phyloP scores from a whole-genome alignment of 495 filamentous ascomycete species.

The Tuber magnatum region DNA sequence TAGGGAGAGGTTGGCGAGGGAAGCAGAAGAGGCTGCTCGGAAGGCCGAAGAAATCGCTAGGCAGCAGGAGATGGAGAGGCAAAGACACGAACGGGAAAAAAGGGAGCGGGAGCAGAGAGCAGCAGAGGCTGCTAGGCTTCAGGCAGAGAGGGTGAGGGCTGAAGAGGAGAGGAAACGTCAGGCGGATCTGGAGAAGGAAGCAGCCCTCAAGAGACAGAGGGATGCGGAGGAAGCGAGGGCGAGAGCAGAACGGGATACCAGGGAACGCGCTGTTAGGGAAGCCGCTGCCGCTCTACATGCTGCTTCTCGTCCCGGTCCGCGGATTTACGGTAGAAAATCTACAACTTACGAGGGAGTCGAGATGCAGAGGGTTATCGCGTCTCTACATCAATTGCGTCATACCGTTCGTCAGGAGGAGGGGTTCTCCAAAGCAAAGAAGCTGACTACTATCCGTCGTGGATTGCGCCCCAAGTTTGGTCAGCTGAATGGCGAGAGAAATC shows the following conservation, averaged over 20 bases:
- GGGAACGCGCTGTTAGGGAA: constrained; percentile 9
- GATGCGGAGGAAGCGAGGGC: constrained; percentile 20
- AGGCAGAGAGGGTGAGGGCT: constrained; percentile 25
- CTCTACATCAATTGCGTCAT: constrained; percentile 35
- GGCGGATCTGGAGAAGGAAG: constrained; percentile 21
- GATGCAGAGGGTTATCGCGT: constrained; percentile 31
- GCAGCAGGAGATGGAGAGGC: constrained; percentile 30
- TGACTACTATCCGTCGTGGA: constrained; percentile 35
- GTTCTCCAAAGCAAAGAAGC: constrained; percentile 31
- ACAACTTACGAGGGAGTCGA: constrained; percentile 20
- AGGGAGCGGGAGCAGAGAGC: constrained; percentile 23
- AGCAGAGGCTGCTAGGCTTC: constrained; percentile 25
- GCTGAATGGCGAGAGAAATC: constrained; percentile 36
- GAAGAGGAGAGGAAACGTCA: constrained; percentile 30
- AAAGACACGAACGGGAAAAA: constrained; percentile 33
- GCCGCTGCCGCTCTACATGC: constrained; percentile 8
- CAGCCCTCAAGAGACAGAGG: constrained; percentile 21
- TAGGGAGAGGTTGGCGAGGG: constrained; percentile 20
- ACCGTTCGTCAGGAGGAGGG: constrained; percentile 21
- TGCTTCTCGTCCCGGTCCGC: constrained; percentile 21
- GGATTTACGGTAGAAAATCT: constrained; percentile 34
- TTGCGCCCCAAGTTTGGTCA: constrained; percentile 39
- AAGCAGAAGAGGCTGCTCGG: constrained; percentile 29
- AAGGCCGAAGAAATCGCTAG: constrained; percentile 25
- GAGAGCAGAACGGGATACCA: constrained; percentile 22